phyloP scores from a whole-genome alignment of 208 protist species.

The Angomonas deanei region DNA sequence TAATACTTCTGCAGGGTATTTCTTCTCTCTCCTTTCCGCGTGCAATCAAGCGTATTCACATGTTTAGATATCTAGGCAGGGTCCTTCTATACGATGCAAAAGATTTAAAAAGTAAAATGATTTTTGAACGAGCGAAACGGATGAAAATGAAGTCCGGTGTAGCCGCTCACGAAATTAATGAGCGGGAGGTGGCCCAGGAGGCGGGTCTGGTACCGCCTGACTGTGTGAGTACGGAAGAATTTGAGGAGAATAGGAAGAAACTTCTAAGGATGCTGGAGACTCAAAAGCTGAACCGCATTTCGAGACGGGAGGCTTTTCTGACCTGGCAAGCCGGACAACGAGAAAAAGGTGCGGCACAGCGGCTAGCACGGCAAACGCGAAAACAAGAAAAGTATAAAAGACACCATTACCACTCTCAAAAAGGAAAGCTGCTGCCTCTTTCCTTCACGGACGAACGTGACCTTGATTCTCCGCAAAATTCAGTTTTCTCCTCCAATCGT shows the following conservation, averaged over 20 bases:
- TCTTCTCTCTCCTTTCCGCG: neutral
- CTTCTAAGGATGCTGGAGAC: slow-evolving; percentile 48
- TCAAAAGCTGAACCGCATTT: slow-evolving; percentile 51
- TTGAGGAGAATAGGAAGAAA: slow-evolving; percentile 27
- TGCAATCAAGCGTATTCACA: neutral
- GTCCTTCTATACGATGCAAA: slow-evolving; percentile 2
- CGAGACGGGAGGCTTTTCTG: slow-evolving; percentile 67
- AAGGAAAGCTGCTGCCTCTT: slow-evolving; percentile 51
- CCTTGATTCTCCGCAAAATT: neutral
- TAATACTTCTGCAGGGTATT: too few relatives aligned
- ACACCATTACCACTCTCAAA: slow-evolving; percentile 60
- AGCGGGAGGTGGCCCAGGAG: slow-evolving; percentile 32
- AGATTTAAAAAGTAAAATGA: slow-evolving; percentile 16
- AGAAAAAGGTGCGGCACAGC: slow-evolving; percentile 78
- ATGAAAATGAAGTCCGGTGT: slow-evolving; percentile 25
- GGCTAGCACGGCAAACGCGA: slow-evolving; percentile 52
- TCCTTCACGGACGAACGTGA: slow-evolving; percentile 4
- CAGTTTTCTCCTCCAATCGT: neutral
- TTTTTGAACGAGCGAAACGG: slow-evolving; percentile 5
- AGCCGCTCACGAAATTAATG: slow-evolving; percentile 24
- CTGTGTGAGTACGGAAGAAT: slow-evolving; percentile 8
- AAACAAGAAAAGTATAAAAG: slow-evolving; percentile 74
- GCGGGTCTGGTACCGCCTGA: slow-evolving; percentile 22
- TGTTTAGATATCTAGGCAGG: neutral
- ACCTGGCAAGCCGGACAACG: slow-evolving; percentile 80